Evolutionary conservation across 306 rosid species (phyloP), one percentile per base, ranked within the genome.

Genomic region (Fragaria vesca): DNA sequence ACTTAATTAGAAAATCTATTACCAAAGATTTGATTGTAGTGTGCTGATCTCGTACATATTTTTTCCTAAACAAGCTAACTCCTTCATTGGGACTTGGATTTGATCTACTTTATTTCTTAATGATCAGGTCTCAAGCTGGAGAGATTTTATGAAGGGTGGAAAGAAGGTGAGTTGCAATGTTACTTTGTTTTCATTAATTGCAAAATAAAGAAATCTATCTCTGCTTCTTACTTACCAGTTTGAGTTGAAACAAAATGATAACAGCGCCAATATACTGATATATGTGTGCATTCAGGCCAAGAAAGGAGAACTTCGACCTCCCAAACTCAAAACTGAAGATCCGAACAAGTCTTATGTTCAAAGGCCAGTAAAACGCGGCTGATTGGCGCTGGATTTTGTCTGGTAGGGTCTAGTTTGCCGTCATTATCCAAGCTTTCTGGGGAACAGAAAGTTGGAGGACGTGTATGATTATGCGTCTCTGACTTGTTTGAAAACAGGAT

Each of bases 251-350:
- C 45, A 78, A 74, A 26, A 10, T 10, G 68, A 74, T 40, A 32
- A 12, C 2, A 74, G 32, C 30, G 20, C 43, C 28, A 65, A 52
- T 66, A 60, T 38, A 57, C 26, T 55, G 5, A 38, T 55, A 51
- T 42, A 42, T 73, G 38, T 70, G 63, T 78, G 3, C 52, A 69
- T 55, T 20, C 89, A 96, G 99, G 90, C 80, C 70, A 96, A 96
- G 88, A 96, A 96, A 72, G 98, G 97, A 40, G 99, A 96, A 90
- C 83, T 89, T 73, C 90, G 99, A 13, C 99, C 98, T 40, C 98
- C 99, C 0, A 96, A 96, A 88, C 98, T 96, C 13, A 96, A 96
- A 90, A 96, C 98, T 1, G 99, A 96, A 89, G 99, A 96, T 78
- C 97, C 98, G 36, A 96, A 93, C 84, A 96, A 96, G 85, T 93